Base-by-base conservation (phyloP, 2,329 filamentous ascomycete genomes). In the Triangularia verruculosa region DNA sequence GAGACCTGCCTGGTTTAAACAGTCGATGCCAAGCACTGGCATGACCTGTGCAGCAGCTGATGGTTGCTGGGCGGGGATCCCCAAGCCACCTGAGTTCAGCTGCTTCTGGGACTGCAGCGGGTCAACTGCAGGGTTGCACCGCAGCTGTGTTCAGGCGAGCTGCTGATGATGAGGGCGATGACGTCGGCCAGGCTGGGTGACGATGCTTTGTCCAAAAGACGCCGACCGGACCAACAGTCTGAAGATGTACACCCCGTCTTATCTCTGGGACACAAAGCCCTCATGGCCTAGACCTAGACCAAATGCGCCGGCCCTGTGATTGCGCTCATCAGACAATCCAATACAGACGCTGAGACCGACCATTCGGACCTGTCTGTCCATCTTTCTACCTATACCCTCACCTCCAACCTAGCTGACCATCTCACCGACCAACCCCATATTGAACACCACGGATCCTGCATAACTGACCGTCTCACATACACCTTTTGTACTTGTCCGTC, bases 121-220 rank as follows among this genome's bases (percentile, higher is more conserved):
- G 20, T 59, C 57, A 52, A 7, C 51, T 54, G 51, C 57, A 25
- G 54, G 24, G 54, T 43, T 59, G 61, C 59, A 62, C 58, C 34
- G 62, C 59, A 54, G 39, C 58, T 58, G 59, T 61, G 65, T 58
- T 57, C 59, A 55, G 51, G 8, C 51, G 20, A 28, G 51, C 51
- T 54, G 51, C 28, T 53, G 63, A 27, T 53, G 63, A 27, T 34
- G 55, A 61, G 59, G 9, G 57, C 59, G 65, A 67, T 67, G 66
- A 67, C 66, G 66, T 67, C 66, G 66, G 58, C 63, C 61, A 13
- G 24, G 22, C 57, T 61, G 22, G 30, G 57, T 63, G 62, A 63
- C 61, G 65, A 59, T 61, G 43, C 57, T 64, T 61, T 63, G 52
- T 62, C 20, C 43, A 25, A 1, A 25, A 28, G 22, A 11, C n/a